Percentiles rank a stretch among this genome's conserved stretches.
Conservation (phyloP, 75 land plant species). For the Ceratopteris richardii region DNA sequence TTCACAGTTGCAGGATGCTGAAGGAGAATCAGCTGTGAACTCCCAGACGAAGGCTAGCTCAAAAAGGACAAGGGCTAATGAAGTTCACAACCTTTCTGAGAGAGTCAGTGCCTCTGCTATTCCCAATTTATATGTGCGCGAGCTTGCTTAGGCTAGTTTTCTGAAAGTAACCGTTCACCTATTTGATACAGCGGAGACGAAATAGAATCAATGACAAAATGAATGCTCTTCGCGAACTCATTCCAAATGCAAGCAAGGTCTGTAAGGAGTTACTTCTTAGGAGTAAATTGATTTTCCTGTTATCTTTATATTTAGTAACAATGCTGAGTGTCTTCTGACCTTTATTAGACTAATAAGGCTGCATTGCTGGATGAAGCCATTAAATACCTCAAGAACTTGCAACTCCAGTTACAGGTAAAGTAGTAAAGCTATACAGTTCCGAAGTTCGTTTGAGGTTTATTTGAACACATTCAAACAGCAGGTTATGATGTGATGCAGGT, state of each 20-base stretch:
- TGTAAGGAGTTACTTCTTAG: neutral
- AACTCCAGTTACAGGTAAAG: neutral
- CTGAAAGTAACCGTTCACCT: too few species aligned
- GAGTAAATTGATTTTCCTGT: neutral
- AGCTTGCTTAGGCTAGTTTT: too few species aligned
- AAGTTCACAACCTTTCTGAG: conserved; percentile 2
- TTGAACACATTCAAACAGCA: too few species aligned
- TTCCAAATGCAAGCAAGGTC: conserved; percentile 8
- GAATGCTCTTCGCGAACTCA: conserved; percentile 2
- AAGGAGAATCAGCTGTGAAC: conserved; percentile 1
- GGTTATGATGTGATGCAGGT: too few species aligned
- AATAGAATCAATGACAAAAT: conserved; percentile 2
- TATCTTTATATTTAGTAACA: neutral
- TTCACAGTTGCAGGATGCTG: conserved; percentile 4
- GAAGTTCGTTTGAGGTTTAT: too few species aligned
- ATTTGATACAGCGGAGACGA: neutral
- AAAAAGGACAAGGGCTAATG: conserved; percentile 7
- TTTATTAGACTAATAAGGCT: neutral
- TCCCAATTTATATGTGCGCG: too few species aligned
- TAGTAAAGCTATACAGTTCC: too few species aligned
- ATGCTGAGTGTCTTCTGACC: neutral
- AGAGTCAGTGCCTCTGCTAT: neutral
- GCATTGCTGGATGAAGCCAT: conserved; percentile 9
- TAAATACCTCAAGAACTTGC: neutral
- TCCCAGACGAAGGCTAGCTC: neutral